Percentiles rank a stretch among this genome's conserved stretches.
phyloP scores from a whole-genome alignment of 1,139 yeast genomes.

The Candida sp. region DNA sequence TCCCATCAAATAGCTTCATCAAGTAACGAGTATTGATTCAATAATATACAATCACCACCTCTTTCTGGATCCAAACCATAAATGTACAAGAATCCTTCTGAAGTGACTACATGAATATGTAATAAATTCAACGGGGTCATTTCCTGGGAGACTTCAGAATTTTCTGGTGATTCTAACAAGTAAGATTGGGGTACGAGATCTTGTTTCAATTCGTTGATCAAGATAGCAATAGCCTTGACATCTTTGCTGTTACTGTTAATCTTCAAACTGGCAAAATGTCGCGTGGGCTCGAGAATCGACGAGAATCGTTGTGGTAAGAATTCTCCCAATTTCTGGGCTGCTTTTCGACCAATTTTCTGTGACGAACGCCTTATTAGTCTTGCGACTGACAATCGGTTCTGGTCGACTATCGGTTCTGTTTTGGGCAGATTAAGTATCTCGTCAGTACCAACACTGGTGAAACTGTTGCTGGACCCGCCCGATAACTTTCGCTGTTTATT shows the following conservation, averaged over 20 bases:
- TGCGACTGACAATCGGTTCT: slow-evolving; percentile 67
- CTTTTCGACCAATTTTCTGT: slow-evolving; percentile 62
- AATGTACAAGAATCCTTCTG: slow-evolving; percentile 83
- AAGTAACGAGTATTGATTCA: slow-evolving; percentile 61
- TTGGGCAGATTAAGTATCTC: slow-evolving; percentile 19
- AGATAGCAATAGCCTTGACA: slow-evolving; percentile 60
- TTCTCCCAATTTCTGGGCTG: slow-evolving; percentile 88
- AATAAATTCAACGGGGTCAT: slow-evolving; percentile 47
- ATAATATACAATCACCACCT: slow-evolving; percentile 89
- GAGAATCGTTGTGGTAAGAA: slow-evolving; percentile 81
- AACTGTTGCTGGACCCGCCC: slow-evolving; percentile 38
- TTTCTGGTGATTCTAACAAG: slow-evolving; percentile 10
- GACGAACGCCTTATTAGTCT: slow-evolving; percentile 60
- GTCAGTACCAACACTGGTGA: slow-evolving; percentile 31
- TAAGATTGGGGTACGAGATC: slow-evolving; percentile 36
- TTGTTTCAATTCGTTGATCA: slow-evolving; percentile 42
- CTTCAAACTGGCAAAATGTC: slow-evolving; percentile 93
- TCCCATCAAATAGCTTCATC: slow-evolving; percentile 11
- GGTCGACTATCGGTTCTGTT: slow-evolving; percentile 66
- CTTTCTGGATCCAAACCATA: slow-evolving; percentile 84
- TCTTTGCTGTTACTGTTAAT: slow-evolving; percentile 65
- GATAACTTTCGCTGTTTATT: slow-evolving; percentile 36
- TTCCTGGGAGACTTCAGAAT: slow-evolving; percentile 21
- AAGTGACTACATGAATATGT: slow-evolving; percentile 76
- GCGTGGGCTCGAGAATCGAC: slow-evolving; percentile 83